Percentiles rank a stretch among this genome's conserved stretches.
Evolutionary conservation across 192 early-diverging fungal species (phyloP).

Genomic region (Entomortierella parvispora): DNA sequence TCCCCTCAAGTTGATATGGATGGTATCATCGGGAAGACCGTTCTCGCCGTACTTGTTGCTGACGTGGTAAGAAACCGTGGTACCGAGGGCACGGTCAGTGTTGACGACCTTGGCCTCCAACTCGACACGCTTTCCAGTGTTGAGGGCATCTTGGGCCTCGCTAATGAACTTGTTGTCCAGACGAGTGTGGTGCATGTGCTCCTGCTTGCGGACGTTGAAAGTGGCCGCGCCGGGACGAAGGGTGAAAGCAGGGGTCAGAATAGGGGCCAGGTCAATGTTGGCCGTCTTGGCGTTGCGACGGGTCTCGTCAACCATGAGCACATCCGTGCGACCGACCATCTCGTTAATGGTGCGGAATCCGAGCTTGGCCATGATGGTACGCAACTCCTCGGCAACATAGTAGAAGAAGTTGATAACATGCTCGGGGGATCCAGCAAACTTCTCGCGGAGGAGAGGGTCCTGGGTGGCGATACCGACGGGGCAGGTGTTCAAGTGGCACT

Average conservation of each 20-base stretch:
- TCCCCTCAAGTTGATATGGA: slow-evolving; percentile 87
- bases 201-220: slow-evolving; percentile 83
- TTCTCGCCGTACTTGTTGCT: slow-evolving; percentile 79
- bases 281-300: slow-evolving; percentile 85
- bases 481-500: slow-evolving; percentile 93
- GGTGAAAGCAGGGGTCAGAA: slow-evolving; percentile 87
- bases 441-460: slow-evolving; percentile 91
- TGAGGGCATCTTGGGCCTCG: slow-evolving; percentile 78
- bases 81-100: slow-evolving; percentile 95
- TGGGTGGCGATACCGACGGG: slow-evolving; percentile 98
- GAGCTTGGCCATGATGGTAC: slow-evolving; percentile 93
- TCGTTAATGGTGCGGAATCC: slow-evolving; percentile 94
- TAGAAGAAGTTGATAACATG: slow-evolving; percentile 99
- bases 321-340: slow-evolving; percentile 95
- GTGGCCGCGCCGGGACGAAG: slow-evolving; percentile 91
- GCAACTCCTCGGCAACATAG: slow-evolving; percentile 95
- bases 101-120: slow-evolving; percentile 81
- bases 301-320: slow-evolving; percentile 80
- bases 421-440: slow-evolving; percentile 96
- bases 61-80: slow-evolving; percentile 92
- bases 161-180: slow-evolving; percentile 91
- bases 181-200: slow-evolving; percentile 88
- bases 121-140: slow-evolving; percentile 62
- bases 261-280: slow-evolving; percentile 85
- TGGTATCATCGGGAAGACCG: slow-evolving; percentile 88